Base-by-base conservation (phyloP, 2,329 filamentous ascomycete genomes). In the Fusarium sp. region DNA sequence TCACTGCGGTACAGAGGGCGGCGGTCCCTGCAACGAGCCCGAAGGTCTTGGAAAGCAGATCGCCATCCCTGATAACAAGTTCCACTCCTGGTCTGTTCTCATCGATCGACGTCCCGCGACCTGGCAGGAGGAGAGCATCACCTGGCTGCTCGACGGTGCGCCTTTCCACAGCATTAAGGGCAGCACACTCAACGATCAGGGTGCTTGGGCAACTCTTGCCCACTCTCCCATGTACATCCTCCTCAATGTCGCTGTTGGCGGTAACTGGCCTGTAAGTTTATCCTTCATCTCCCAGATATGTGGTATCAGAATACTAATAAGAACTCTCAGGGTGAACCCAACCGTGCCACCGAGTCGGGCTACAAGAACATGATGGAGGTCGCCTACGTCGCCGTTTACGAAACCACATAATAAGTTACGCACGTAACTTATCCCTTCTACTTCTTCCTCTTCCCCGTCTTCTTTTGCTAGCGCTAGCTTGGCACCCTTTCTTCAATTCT, bases 241-340 rank as follows among this genome's bases (percentile, higher is more conserved):
- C 48, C 74, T 86, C 56, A 85, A 85, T 51, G 81, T 86, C 20
- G 84, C 83, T 18, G 82, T 85, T 42, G 84, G 84, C 13, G 83
- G 83, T 15, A 75, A 75, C 67, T 84, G 80, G 81, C 77, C 77
- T 39, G 80, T 79, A 71, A 76, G 78, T 76, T 22, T 40, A 22
- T 33, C 8, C 9, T 13, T 8, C 17, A 34, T 18, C 17, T 17
- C 10, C 7, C 2, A 17, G 18, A 15, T 4, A 6, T 17, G n/a
- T 9, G 33, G 5, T 7, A 11, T n/a, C 14, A 13, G 6, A 11
- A 39, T 3, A 59, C 56, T 73, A 38, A 74, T 40, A 46, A 5
- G 1, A 10, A 26, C 3, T 26, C 2, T 5, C 14, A 81, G 79
- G 80, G 79, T 6, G 24, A 74, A 44, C 80, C 81, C 2, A 72